Percentiles rank a stretch among this genome's conserved stretches.
phyloP scores from a whole-genome alignment of 2,329 filamentous ascomycete species.

The Fusarium virguliforme region DNA sequence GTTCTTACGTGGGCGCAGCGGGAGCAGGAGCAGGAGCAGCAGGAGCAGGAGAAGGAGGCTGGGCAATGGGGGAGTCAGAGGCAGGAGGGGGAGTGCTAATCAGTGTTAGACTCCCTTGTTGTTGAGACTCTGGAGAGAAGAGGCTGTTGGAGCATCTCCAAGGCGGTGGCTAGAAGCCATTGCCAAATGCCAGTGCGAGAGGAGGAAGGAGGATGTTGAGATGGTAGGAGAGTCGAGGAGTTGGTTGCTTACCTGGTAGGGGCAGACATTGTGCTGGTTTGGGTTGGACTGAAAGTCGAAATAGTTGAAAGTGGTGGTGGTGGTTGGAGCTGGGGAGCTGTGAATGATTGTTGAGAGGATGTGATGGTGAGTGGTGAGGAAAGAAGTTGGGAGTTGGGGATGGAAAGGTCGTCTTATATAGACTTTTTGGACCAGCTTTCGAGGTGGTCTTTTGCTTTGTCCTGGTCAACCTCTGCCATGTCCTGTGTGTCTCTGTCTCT shows the following conservation, averaged over 20 bases:
- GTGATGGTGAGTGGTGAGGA: constrained; percentile 46
- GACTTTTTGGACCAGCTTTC: constrained; percentile 28
- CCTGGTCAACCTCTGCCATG: constrained; percentile 22
- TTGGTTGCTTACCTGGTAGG: constrained; percentile 47
- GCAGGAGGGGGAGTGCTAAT: constrained; percentile 46
- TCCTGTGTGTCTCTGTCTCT: neutral
- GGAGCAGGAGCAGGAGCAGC: constrained; percentile 41
- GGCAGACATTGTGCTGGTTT: constrained; percentile 50
- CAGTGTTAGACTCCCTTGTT: constrained; percentile 42
- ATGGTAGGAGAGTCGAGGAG: constrained; percentile 3
- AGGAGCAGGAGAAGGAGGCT: constrained; percentile 40
- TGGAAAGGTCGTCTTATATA: constrained; percentile 48
- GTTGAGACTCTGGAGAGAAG: constrained; percentile 16
- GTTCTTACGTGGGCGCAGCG: constrained; percentile 38
- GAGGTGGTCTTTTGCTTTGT: constrained; percentile 29
- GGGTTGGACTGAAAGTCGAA: constrained; percentile 40
- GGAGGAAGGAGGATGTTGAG: neutral
- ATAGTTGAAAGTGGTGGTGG: constrained; percentile 30
- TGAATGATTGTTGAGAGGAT: constrained; percentile 47
- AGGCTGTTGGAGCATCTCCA: constrained; percentile 21
- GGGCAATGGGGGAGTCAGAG: constrained; percentile 44
- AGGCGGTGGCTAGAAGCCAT: constrained; percentile 21
- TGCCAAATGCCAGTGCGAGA: constrained; percentile 11
- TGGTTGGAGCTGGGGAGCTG: constrained; percentile 42
- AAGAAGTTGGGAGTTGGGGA: constrained; percentile 30